phyloP scores from a whole-genome alignment of 768 basidiomycete genomes.

The Kwoniella shandongensis region DNA sequence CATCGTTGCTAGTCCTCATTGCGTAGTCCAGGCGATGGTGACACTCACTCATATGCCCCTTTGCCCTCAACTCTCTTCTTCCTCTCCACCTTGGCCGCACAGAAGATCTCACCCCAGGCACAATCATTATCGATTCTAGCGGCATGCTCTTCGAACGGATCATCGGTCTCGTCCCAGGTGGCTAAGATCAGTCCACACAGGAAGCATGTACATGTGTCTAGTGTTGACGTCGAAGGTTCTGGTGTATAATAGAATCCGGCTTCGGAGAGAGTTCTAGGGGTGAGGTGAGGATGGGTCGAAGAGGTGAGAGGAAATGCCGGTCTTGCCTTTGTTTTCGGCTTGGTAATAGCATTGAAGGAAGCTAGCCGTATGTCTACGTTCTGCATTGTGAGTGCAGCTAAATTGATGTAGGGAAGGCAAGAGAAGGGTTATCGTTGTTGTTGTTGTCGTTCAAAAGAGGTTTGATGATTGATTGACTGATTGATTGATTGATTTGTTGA shows the following conservation, averaged over 20 bases:
- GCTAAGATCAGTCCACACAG: slow-evolving; percentile 76
- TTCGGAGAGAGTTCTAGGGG: slow-evolving; percentile 71
- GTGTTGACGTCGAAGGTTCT: slow-evolving; percentile 59
- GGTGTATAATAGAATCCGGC: slow-evolving; percentile 88
- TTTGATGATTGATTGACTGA: not conserved
- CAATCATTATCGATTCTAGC: slow-evolving; percentile 75
- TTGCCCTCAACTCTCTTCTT: slow-evolving; percentile 26
- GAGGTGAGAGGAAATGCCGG: slow-evolving; percentile 70
- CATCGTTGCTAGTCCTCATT: too few relatives aligned
- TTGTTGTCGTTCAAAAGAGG: too few relatives aligned
- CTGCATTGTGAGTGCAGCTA: slow-evolving; percentile 26
- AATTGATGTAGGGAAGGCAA: not conserved
- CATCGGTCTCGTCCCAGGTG: slow-evolving; percentile 81
- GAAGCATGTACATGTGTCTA: slow-evolving; percentile 75
- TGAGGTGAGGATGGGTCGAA: slow-evolving; percentile 62
- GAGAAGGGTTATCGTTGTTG: too few relatives aligned
- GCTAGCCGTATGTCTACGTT: slow-evolving; percentile 62
- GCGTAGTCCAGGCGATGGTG: not conserved
- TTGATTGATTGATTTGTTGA: slow-evolving; percentile 18
- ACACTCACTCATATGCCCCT: slow-evolving; percentile 16
- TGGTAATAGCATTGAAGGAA: slow-evolving; percentile 66
- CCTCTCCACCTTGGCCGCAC: slow-evolving; percentile 60
- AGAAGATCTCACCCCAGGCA: slow-evolving; percentile 78
- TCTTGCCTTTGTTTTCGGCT: slow-evolving; percentile 58
- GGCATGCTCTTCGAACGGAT: slow-evolving; percentile 81